Evolutionary conservation across 441 rosid species (phyloP).

Genomic region (Pelargonium australe): DNA sequence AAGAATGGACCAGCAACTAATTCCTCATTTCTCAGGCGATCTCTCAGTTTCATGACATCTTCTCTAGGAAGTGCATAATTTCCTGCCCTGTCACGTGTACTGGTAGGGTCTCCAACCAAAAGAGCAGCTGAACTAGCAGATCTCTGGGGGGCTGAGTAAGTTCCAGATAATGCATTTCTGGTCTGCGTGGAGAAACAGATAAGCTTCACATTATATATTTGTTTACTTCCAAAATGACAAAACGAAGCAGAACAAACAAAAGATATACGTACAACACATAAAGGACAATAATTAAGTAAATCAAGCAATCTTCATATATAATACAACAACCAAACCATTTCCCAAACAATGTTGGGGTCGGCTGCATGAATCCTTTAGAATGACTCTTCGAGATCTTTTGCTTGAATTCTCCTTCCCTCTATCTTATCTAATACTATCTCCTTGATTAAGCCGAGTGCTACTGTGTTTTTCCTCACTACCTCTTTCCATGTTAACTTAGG

Average conservation of each 20-base stretch:
- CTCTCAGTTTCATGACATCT: constrained; percentile 97
- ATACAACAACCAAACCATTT: background rate
- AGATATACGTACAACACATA: background rate
- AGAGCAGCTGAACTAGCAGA: constrained; percentile 99
- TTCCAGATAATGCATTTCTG: constrained; percentile 97
- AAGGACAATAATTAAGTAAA: background rate
- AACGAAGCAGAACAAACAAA: background rate
- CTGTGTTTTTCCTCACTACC: too few species aligned
- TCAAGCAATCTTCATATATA: constrained; percentile 1
- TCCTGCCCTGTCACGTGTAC: constrained; percentile 94
- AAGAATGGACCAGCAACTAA: constrained; percentile 71
- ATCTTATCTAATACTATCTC: too few species aligned
- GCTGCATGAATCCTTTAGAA: too few species aligned
- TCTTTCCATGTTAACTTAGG: too few species aligned
- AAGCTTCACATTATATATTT: constrained; percentile 6
- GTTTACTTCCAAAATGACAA: background rate
- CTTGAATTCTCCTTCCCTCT: too few species aligned
- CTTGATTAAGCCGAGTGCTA: too few species aligned
- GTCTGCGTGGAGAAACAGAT: constrained; percentile 54
- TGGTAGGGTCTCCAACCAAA: constrained; percentile 96
- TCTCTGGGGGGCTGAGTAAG: constrained; percentile 99
- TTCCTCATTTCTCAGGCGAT: constrained; percentile 96
- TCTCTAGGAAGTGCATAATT: constrained; percentile 98
- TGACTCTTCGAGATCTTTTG: too few species aligned
- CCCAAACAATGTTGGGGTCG: too few species aligned